Conservation (phyloP, 495 filamentous ascomycete species). For the Penicillium longicatenatum region DNA sequence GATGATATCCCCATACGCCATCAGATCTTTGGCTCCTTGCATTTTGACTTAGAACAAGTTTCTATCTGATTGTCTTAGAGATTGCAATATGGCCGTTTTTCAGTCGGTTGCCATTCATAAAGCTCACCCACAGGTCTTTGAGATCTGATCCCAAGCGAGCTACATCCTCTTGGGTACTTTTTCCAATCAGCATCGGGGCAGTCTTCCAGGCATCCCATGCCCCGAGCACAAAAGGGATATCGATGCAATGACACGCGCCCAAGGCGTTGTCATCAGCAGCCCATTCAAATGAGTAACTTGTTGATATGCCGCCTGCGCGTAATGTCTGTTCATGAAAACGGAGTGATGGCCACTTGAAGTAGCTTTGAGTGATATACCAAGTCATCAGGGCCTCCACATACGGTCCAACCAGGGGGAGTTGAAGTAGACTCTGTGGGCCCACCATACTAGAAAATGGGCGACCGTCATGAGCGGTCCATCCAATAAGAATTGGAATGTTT, state of each 20-base stretch:
- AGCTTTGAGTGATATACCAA: slow-evolving; percentile 18
- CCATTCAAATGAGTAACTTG: not conserved
- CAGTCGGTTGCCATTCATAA: not conserved
- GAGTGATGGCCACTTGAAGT: slow-evolving; percentile 16
- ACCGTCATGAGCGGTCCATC: slow-evolving; percentile 15
- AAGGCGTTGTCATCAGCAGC: not conserved
- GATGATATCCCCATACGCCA: too few relatives aligned
- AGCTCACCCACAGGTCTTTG: not conserved
- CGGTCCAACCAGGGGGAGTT: slow-evolving; percentile 10
- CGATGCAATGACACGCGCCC: not conserved
- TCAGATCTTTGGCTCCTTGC: too few relatives aligned
- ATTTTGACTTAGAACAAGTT: not conserved
- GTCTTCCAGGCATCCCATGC: not conserved
- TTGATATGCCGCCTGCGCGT: slow-evolving; percentile 7
- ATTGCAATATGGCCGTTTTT: not conserved
- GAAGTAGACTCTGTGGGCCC: slow-evolving; percentile 7
- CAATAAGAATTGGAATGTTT: slow-evolving; percentile 14
- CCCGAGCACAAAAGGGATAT: not conserved
- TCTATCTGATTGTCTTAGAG: not conserved
- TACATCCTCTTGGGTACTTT: not conserved
- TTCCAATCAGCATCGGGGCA: not conserved
- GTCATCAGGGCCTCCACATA: slow-evolving; percentile 9
- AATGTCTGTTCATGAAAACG: slow-evolving; percentile 7
- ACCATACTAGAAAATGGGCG: slow-evolving; percentile 16
- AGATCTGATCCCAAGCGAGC: not conserved